Evolutionary conservation across 768 basidiomycete genomes (phyloP).

Genomic region (Vararia minispora): DNA sequence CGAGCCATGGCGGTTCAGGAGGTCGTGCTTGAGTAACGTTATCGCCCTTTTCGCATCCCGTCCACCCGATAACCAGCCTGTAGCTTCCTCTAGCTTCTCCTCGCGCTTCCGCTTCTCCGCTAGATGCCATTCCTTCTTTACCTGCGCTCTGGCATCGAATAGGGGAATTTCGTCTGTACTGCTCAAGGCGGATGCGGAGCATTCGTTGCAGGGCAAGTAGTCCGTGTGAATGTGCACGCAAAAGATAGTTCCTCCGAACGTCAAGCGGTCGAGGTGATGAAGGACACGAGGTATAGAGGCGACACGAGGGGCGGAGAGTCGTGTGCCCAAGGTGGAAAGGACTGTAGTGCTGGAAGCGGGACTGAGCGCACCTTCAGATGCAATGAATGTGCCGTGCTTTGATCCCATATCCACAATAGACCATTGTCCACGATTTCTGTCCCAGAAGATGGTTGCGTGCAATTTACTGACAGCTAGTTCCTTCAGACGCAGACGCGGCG

Average conservation of each 20-base stretch:
- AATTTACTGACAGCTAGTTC: slow-evolving; percentile 80
- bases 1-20: slow-evolving; percentile 42
- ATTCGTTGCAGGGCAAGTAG: slow-evolving; percentile 49
- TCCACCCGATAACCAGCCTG: slow-evolving; percentile 10
- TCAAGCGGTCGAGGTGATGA: slow-evolving; percentile 52
- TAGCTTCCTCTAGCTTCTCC: slow-evolving; percentile 4
- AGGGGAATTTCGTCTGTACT: slow-evolving; percentile 46
- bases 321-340: slow-evolving; percentile 21
- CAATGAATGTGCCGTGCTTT: slow-evolving; percentile 70
- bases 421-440: slow-evolving; percentile 48
- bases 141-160: slow-evolving; percentile 24
- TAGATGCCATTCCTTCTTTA: not conserved
- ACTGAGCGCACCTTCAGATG: slow-evolving; percentile 13
- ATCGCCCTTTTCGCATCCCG: slow-evolving; percentile 57
- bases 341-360: not conserved
- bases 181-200: slow-evolving; percentile 31
- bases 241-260: slow-evolving; percentile 63
- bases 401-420: slow-evolving; percentile 77
- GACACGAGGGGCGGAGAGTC: slow-evolving; percentile 52
- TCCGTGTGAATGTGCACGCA: slow-evolving; percentile 57
- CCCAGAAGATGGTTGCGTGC: slow-evolving; percentile 70
- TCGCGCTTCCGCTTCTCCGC: slow-evolving; percentile 17
- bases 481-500: slow-evolving; percentile 61
- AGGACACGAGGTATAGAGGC: slow-evolving; percentile 61
- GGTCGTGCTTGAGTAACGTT: slow-evolving; percentile 47